Evolutionary conservation across 169 alveolate species (phyloP).

Genomic region (Plasmodium berghei): DNA sequence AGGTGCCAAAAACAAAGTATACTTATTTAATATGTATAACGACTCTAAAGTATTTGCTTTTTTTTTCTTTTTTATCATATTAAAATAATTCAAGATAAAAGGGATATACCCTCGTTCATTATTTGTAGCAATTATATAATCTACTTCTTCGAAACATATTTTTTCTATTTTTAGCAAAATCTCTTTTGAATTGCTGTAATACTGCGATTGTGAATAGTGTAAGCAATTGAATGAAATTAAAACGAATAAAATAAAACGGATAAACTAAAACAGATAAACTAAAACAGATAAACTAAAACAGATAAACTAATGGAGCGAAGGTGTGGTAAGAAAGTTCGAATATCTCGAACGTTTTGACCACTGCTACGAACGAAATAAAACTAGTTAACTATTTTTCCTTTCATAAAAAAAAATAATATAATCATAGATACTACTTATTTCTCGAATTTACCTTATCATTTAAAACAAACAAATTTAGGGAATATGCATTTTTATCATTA

Average conservation of each 20-base stretch:
- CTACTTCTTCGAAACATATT: conserved; percentile 48
- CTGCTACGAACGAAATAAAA: too few species aligned
- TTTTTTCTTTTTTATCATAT: conserved; percentile 46
- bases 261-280: too few species aligned
- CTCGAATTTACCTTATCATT: conserved; percentile 30
- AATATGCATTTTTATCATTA: conserved; percentile 57
- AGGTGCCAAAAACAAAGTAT: conserved; percentile 50
- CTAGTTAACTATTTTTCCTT: too few species aligned
- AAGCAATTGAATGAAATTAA: not conserved
- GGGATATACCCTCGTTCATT: conserved; percentile 61
- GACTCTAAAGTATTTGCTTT: conserved; percentile 67
- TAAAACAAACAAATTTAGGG: conserved; percentile 55
- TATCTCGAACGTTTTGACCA: too few species aligned
- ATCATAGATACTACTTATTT: too few species aligned
- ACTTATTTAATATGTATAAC: conserved; percentile 49
- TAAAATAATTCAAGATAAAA: conserved; percentile 48
- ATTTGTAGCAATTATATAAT: conserved; percentile 68
- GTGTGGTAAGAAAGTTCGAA: too few species aligned
- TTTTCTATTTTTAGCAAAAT: conserved; percentile 52
- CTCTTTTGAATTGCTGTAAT: conserved; percentile 57
- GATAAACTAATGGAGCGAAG: too few species aligned
- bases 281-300: too few species aligned
- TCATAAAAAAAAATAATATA: too few species aligned
- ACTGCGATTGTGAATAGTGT: conserved; percentile 3
- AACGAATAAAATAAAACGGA: not conserved